Conservation (phyloP, 1,284 basidiomycete genomes). For the Rhodotorula sp. region DNA sequence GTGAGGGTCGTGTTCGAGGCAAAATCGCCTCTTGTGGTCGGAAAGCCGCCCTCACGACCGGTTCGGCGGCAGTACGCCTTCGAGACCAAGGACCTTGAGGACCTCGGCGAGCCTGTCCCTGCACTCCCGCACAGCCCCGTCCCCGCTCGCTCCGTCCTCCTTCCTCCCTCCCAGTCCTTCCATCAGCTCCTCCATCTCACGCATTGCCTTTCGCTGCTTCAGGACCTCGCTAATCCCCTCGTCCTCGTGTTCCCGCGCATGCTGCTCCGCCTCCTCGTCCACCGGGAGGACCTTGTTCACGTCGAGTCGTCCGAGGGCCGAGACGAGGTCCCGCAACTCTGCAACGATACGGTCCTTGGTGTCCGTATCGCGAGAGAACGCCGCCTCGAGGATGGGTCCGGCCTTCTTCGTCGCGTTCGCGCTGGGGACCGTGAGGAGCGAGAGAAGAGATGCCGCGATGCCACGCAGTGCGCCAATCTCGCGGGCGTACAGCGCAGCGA, state of each 20-base stretch:
- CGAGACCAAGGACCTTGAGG: conserved; percentile 30
- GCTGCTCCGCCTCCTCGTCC: conserved; percentile 68
- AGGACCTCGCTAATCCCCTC: conserved; percentile 45
- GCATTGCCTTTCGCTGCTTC: conserved; percentile 39
- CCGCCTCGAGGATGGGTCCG: conserved; percentile 29
- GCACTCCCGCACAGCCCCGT: conserved; percentile 29
- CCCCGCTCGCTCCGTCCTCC: background rate
- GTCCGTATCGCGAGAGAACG: conserved; percentile 13
- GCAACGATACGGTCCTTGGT: conserved; percentile 18
- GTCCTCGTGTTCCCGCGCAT: conserved; percentile 56
- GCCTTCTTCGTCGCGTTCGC: conserved; percentile 27
- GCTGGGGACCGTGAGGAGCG: conserved; percentile 52
- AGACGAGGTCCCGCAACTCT: conserved; percentile 58
- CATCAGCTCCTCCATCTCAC: conserved; percentile 42
- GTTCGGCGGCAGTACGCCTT: conserved; percentile 11
- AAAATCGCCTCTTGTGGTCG: background rate
- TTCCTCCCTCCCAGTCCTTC: conserved; percentile 21
- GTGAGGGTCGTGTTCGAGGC: too few relatives aligned
- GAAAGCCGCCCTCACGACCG: conserved; percentile 2
- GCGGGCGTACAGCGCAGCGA: conserved; percentile 70
- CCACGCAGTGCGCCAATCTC: conserved; percentile 70
- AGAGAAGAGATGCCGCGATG: conserved; percentile 59
- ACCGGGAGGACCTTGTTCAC: conserved; percentile 66
- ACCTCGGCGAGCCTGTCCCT: conserved; percentile 18
- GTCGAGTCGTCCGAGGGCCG: conserved; percentile 58